Evolutionary conservation across 352 stramenopile species (phyloP).

Genomic region (Phytophthora pluvialis): DNA sequence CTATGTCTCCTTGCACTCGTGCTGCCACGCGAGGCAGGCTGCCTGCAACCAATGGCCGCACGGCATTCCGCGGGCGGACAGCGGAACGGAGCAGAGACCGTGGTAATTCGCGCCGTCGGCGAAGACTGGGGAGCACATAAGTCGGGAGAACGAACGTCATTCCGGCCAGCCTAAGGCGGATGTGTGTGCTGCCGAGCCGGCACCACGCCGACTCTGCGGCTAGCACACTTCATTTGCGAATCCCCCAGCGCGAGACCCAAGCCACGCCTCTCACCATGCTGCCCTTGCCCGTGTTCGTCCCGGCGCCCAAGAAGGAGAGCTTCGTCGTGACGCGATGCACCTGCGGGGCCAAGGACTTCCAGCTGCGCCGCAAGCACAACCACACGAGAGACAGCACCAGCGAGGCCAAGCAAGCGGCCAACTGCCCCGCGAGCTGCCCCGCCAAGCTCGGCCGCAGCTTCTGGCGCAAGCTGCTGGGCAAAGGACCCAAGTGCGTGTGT

Average conservation of each 20-base stretch:
- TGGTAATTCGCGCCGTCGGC: slow-evolving; percentile 14
- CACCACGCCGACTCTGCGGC: slow-evolving; percentile 11
- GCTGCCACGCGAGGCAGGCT: slow-evolving; percentile 6
- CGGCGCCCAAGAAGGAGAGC: slow-evolving; percentile 16
- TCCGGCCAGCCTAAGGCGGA: slow-evolving; percentile 3
- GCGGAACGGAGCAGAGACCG: slow-evolving; percentile 29
- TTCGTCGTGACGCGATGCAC: slow-evolving; percentile 11
- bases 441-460: slow-evolving; percentile 35
- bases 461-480: slow-evolving; percentile 54
- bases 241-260: slow-evolving; percentile 2
- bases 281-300: slow-evolving; percentile 22
- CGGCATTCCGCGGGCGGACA: slow-evolving; percentile 13
- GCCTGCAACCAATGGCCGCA: slow-evolving; percentile 22
- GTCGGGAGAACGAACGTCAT: slow-evolving; percentile 21
- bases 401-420: slow-evolving; percentile 29
- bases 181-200: slow-evolving; percentile 16
- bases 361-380: slow-evolving; percentile 19
- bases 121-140: slow-evolving; percentile 25
- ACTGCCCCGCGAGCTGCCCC: slow-evolving; percentile 16
- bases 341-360: slow-evolving; percentile 32
- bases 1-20: slow-evolving; percentile 23
- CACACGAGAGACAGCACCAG: slow-evolving; percentile 14
- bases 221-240: slow-evolving; percentile 27
- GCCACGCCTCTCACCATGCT: slow-evolving; percentile 7
- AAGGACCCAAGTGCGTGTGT: slow-evolving; percentile 56